phyloP scores from a whole-genome alignment of 208 protist genomes.

The Leishmania amazonensis region DNA sequence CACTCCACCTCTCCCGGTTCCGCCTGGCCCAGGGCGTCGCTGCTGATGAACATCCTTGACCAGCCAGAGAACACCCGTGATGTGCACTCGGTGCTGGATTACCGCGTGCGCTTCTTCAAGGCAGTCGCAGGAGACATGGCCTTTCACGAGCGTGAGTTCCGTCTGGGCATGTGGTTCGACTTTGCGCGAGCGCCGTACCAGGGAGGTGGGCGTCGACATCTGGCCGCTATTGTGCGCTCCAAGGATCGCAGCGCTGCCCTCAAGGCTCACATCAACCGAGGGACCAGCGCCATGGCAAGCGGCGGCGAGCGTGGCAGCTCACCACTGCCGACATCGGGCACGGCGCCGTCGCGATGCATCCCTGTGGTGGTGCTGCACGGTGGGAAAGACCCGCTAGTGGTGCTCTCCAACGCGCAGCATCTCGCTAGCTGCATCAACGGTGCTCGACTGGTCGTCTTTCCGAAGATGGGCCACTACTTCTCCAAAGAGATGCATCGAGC shows the following conservation, averaged over 20 bases:
- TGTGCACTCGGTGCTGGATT: constrained; percentile 59
- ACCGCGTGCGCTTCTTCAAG: constrained; percentile 50
- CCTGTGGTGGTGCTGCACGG: constrained; percentile 78
- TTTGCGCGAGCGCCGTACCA: constrained; percentile 31
- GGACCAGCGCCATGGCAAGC: constrained; percentile 32
- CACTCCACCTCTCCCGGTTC: constrained; percentile 73
- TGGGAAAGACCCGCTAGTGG: constrained; percentile 66
- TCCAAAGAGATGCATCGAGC: constrained; percentile 32
- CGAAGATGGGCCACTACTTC: constrained; percentile 86
- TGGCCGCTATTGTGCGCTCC: constrained; percentile 38
- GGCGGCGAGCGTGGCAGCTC: constrained; percentile 8
- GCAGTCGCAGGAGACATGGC: constrained; percentile 31
- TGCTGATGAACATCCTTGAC: constrained; percentile 68
- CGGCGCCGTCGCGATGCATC: constrained; percentile 32
- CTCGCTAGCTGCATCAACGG: constrained; percentile 54
- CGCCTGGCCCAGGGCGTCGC: constrained; percentile 52
- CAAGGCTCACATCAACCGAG: constrained; percentile 33
- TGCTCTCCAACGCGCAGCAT: constrained; percentile 52
- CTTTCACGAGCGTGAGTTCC: constrained; percentile 44
- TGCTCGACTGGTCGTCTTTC: constrained; percentile 55
- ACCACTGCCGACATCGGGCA: constrained; percentile 39
- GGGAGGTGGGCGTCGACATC: constrained; percentile 32
- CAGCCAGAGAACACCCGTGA: constrained; percentile 31
- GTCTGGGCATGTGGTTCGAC: constrained; percentile 33
- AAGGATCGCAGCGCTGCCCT: constrained; percentile 37